Evolutionary conservation across 345 rosid genomes (phyloP), one percentile per base, ranked within the genome.

Genomic region (Brassica cretica): DNA sequence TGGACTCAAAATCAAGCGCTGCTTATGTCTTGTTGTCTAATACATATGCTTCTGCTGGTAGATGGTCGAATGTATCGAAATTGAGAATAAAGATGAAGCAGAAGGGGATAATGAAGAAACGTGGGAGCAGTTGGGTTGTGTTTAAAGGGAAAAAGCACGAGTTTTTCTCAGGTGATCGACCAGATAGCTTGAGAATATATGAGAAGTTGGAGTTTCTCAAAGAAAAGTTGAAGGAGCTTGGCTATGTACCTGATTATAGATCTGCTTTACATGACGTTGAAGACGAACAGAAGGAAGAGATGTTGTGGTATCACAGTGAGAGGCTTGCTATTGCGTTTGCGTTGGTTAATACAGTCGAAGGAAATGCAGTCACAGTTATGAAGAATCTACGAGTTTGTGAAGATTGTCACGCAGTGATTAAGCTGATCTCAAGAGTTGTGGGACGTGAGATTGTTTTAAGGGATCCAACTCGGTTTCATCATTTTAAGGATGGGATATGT

Each of bases 361-460:
- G 86, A 29, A 84, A 84, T 55, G 21, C 71, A 6, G 75, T 89
- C 67, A 89, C 87, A 24, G 90, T 90, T 66, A 89, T 92, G 89
- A 90, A 92, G 75, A 90, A 90, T 76, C 87, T 92, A 21, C 82
- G 97, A 4, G 89, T 87, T 6, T 88, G 97, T 73, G 92, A 87
- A 65, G 91, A 90, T 78, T 89, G 91, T 78, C 90, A 87, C 82
- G 68, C 85, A 37, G 89, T 78, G 19, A 79, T 87, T 35, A 87
- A 87, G 81, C 80, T 85, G n/a, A 82, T 86, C 12, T 84, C 90
- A 9, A 82, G 68, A 61, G 80, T 89, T 37, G 87, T 82, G 25
- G 82, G 76, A 7, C 86, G 86, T 35, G 83, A 83, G 56, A 51
- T 51, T 51, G 56, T 51, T 15, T 51, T 51, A 51, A 51, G 56